Evolutionary conservation across 257 asterid genomes (phyloP).

Genomic region (Nicotiana noctiflora): DNA sequence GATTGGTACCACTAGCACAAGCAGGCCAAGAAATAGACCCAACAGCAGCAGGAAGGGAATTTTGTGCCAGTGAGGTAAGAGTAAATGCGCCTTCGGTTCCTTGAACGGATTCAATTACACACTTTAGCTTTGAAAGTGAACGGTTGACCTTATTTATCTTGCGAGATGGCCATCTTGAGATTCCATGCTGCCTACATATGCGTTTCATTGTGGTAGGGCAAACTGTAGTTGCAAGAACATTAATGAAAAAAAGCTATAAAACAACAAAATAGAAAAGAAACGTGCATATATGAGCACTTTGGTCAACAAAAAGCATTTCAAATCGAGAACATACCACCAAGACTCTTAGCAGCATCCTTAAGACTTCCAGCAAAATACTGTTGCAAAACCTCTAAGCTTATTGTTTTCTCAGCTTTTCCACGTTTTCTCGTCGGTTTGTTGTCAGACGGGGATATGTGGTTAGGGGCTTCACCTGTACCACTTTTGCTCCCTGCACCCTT

Average conservation of each 20-base stretch:
- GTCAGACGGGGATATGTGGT: constrained; percentile 24
- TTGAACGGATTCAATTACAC: constrained; percentile 83
- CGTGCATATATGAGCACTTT: background rate
- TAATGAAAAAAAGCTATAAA: background rate
- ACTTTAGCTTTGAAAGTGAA: constrained; percentile 69
- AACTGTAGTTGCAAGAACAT: constrained; percentile 44
- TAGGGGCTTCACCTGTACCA: constrained; percentile 30
- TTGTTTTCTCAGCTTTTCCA: constrained; percentile 86
- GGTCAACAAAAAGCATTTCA: background rate
- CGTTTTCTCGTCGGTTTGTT: constrained; percentile 49
- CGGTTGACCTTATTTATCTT: constrained; percentile 92
- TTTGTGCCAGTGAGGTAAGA: constrained; percentile 53
- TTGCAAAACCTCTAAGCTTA: constrained; percentile 78
- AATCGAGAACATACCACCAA: constrained; percentile 58
- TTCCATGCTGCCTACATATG: constrained; percentile 89
- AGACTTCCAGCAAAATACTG: constrained; percentile 86
- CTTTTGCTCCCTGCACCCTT: constrained; percentile 28
- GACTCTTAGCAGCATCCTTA: constrained; percentile 87
- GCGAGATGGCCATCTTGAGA: constrained; percentile 95
- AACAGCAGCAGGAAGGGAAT: constrained; percentile 50
- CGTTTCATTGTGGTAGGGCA: constrained; percentile 96
- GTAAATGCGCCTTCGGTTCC: constrained; percentile 76
- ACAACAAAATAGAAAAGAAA: background rate
- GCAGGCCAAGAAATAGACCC: constrained; percentile 65
- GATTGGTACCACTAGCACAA: constrained; percentile 39